These are phyloP conservation scores for Candida patagonica DNA, from an alignment of 805 yeast genomes.

Conservation along the genomic window DNA sequence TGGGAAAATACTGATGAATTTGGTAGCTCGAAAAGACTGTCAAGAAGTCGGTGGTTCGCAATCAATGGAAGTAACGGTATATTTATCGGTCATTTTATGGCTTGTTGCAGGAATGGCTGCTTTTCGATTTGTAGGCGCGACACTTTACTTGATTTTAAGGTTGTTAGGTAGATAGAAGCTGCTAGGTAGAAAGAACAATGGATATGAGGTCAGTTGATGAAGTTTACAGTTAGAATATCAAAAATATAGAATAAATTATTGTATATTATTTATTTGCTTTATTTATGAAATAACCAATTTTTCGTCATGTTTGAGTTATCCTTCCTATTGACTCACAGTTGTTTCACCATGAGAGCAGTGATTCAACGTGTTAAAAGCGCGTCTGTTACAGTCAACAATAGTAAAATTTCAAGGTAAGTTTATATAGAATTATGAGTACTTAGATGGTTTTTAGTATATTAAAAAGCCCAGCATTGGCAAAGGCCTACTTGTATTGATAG, in stretches of 20 bases:
- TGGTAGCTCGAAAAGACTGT: slow-evolving; percentile 7
- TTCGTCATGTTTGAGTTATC: too few species aligned
- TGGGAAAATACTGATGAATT: slow-evolving; percentile 29
- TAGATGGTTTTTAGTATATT: slow-evolving; percentile 1
- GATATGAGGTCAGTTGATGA: too few species aligned
- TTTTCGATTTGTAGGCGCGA: slow-evolving; percentile 71
- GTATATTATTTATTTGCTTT: too few species aligned
- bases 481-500: slow-evolving; percentile 77
- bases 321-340: neutral
- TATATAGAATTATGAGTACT: neutral
- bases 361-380: slow-evolving; percentile 85
- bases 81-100: slow-evolving; percentile 83
- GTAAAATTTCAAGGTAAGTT: slow-evolving; percentile 53
- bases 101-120: slow-evolving; percentile 85
- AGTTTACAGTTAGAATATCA: too few species aligned
- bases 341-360: slow-evolving; percentile 64
- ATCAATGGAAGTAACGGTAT: slow-evolving; percentile 32
- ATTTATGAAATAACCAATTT: too few species aligned
- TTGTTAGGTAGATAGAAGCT: slow-evolving; percentile 25
- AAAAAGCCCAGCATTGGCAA: slow-evolving; percentile 53
- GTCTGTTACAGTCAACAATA: slow-evolving; percentile 72
- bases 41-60: slow-evolving; percentile 13
- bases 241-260: too few species aligned
- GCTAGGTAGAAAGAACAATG: too few species aligned
- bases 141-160: slow-evolving; percentile 41